These are phyloP conservation scores for Aspergillus fumigatus DNA, from an alignment of 2,329 filamentous ascomycete species.

Conservation along the genomic window DNA sequence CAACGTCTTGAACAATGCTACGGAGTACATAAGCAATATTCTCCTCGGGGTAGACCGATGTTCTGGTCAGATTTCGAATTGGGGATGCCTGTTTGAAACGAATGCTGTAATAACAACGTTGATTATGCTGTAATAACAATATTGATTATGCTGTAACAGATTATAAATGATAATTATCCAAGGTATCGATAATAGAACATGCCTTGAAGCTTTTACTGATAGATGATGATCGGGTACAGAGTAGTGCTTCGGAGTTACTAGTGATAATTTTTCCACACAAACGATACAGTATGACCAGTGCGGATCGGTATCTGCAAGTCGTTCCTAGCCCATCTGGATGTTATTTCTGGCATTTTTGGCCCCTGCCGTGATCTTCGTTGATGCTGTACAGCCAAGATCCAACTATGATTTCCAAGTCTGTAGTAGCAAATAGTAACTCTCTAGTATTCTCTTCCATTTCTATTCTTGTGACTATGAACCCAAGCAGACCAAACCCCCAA, in stretches of 20 bases:
- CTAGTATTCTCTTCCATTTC: not conserved
- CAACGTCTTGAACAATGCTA: not conserved
- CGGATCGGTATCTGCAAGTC: not conserved
- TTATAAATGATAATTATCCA: not conserved
- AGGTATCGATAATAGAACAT: not conserved
- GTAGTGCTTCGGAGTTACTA: not conserved
- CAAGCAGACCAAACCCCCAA: not conserved
- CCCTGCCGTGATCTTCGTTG: not conserved
- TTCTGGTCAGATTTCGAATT: not conserved
- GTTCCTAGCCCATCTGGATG: not conserved
- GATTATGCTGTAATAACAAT: not conserved
- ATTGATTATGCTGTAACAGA: not conserved
- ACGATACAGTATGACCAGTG: not conserved
- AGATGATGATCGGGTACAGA: not conserved
- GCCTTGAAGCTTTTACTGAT: not conserved
- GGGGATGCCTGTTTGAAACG: not conserved
- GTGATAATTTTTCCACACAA: not conserved
- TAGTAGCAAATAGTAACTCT: not conserved
- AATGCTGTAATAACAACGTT: not conserved
- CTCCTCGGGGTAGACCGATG: not conserved
- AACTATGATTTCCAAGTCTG: constrained; percentile 12
- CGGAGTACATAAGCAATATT: not conserved
- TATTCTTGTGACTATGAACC: not conserved
- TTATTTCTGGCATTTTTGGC: constrained; percentile 4
- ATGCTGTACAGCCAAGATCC: constrained; percentile 14